A percentile compares a stretch with the other conserved stretches of the same genome.
Conservation (phyloP, 1,139 yeast genomes). For the Scheffersomyces titani region DNA sequence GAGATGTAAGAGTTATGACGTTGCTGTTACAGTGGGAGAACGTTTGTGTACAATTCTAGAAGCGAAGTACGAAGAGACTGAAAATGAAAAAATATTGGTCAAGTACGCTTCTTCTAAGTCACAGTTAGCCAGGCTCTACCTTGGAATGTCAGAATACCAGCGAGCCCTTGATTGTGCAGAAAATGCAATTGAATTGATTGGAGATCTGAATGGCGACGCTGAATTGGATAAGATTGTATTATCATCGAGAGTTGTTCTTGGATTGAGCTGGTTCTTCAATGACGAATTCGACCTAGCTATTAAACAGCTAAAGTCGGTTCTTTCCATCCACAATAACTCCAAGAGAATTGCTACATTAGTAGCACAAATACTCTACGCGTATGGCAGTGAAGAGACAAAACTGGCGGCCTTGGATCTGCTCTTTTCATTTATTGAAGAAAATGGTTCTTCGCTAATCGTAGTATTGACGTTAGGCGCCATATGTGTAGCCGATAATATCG, state of each 20-base stretch:
- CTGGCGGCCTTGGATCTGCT: constrained; percentile 80
- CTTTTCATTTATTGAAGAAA: constrained; percentile 58
- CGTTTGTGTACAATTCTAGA: constrained; percentile 56
- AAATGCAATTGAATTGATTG: constrained; percentile 53
- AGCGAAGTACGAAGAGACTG: constrained; percentile 55
- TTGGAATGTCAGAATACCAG: constrained; percentile 59
- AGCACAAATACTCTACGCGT: constrained; percentile 78
- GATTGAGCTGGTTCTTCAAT: constrained; percentile 65
- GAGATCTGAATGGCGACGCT: constrained; percentile 21
- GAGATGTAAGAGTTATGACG: constrained; percentile 61
- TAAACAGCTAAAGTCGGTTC: constrained; percentile 62
- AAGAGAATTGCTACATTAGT: constrained; percentile 68
- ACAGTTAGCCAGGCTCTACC: constrained; percentile 66
- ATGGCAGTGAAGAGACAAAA: constrained; percentile 69
- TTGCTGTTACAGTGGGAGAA: constrained; percentile 51
- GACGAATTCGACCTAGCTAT: constrained; percentile 65
- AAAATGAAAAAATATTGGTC: constrained; percentile 46
- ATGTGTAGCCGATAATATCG: constrained; percentile 62
- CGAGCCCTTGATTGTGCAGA: constrained; percentile 64
- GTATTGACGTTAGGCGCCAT: constrained; percentile 81
- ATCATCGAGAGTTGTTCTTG: constrained; percentile 69
- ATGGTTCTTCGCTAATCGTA: constrained; percentile 66
- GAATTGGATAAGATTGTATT: constrained; percentile 27
- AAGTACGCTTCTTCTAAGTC: constrained; percentile 63
- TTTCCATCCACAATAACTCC: constrained; percentile 47